Conservation (phyloP, 179 eudicot species). For the Carnegiea gigantea region DNA sequence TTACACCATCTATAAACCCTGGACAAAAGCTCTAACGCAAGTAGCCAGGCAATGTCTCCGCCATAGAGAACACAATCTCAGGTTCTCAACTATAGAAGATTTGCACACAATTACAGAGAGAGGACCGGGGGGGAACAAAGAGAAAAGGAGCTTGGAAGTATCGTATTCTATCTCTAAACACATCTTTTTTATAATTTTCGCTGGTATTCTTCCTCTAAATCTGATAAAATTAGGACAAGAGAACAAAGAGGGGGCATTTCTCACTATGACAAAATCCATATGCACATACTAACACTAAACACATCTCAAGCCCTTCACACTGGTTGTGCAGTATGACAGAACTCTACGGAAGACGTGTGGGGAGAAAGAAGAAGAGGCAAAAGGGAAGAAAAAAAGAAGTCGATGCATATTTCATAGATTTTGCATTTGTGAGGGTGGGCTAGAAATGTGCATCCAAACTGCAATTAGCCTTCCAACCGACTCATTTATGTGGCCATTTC, state of each 20-base stretch:
- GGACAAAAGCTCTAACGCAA: neutral
- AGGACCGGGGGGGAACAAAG: no score
- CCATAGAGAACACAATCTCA: constrained; percentile 6
- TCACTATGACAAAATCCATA: constrained; percentile 11
- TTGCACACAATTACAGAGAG: neutral
- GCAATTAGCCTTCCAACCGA: neutral
- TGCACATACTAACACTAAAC: constrained; percentile 10
- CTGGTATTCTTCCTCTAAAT: constrained; percentile 19
- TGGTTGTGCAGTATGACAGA: neutral
- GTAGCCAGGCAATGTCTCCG: neutral
- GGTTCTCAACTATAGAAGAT: neutral
- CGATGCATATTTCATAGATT: constrained; percentile 25
- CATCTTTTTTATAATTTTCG: neutral
- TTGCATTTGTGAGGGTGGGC: constrained; percentile 8
- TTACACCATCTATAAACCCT: neutral
- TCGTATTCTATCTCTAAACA: neutral
- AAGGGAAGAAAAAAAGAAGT: neutral
- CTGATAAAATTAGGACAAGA: neutral
- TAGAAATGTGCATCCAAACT: constrained; percentile 14
- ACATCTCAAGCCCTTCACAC: constrained; percentile 10
- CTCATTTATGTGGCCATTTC: constrained; percentile 57
- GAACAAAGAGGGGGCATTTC: no score
- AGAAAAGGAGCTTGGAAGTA: neutral
- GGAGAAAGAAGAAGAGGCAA: neutral
- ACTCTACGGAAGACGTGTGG: no score